Evolutionary conservation across 805 yeast species (phyloP), one percentile per base, ranked within the genome.

Genomic region (Jamesozyma lodderae): DNA sequence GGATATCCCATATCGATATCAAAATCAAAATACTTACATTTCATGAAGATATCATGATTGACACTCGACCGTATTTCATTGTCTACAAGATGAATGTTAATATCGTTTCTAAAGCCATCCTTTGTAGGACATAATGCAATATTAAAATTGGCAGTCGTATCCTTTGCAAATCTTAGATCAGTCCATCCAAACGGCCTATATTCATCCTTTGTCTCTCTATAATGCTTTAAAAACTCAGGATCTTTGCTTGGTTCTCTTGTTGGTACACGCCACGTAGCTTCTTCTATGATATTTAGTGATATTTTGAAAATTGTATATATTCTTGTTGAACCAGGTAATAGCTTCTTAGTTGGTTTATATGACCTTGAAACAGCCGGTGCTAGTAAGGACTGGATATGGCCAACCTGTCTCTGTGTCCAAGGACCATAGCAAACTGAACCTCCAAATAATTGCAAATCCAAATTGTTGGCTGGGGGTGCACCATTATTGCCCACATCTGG

Each of bases 351-450:
- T 0, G 77, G 71, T 9, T 50, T 48, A 3, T 76, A 60, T 49
- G 86, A 84, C 33, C 79, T 60, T 19, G 81, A 73, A 4, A 76
- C 54, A 0, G 70, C 56, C 0, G 98, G 98, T 40, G 81, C 75
- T 18, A 92, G 62, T 60, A 79, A 62, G 13, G 66, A 60, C 40
- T 80, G 87, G 8, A 88, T 51, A 1, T 77, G 72, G 2, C 67
- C 68, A 14, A 95, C 58, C 57, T 92, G 94, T 26, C 90, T 75
- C 42, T 92, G 94, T 0, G 96, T 83, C 96, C 96, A 90, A 0
- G 98, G 95, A 0, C 98, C 98, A 53, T 85, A 88, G 47, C 80
- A 80, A 1, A 86, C 62, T 0, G 83, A 77, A 0, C 86, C 77
- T 38, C 73, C 70, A 2, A 72, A 67, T 2, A 85, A 45, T 11